Evolutionary conservation across 129 eudicot species (phyloP).

Genomic region (Tagetes erecta): DNA sequence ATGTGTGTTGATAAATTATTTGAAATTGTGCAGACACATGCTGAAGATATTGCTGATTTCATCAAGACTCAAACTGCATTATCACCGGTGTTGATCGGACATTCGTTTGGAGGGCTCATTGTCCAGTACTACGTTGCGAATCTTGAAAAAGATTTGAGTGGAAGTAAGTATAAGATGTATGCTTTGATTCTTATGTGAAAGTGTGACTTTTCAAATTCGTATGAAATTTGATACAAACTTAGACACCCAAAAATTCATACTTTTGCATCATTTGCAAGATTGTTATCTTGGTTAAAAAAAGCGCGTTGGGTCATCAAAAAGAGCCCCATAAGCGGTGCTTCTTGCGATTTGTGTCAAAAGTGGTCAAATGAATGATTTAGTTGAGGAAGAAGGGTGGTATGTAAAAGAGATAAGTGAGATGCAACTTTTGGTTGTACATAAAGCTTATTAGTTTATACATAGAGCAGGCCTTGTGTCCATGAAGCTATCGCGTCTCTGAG

Average conservation of each 20-base stretch:
- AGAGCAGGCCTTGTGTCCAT: too few species aligned
- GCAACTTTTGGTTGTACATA: not conserved
- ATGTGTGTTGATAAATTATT: conserved; percentile 2
- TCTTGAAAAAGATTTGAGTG: conserved; percentile 26
- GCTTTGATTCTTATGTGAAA: not conserved
- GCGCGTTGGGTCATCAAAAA: not conserved
- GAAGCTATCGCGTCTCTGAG: not conserved
- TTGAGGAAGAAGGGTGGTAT: not conserved
- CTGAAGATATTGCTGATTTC: conserved; percentile 72
- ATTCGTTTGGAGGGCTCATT: conserved; percentile 92
- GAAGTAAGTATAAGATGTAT: conserved; percentile 15
- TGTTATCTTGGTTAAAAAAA: not conserved
- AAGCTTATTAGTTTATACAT: too few species aligned
- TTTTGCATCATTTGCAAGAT: conserved; percentile 9
- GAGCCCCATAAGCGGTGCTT: not conserved
- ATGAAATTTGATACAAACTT: not conserved
- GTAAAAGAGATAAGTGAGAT: not conserved
- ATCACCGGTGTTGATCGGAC: conserved; percentile 80
- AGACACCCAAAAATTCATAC: not conserved
- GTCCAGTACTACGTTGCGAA: conserved; percentile 75
- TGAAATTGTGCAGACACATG: conserved; percentile 62
- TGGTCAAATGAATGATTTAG: not conserved
- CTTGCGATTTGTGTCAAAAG: not conserved
- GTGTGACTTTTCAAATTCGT: not conserved
- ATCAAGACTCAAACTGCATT: conserved; percentile 49